Evolutionary conservation across 257 asterid genomes (phyloP), one percentile per base, ranked within the genome.

Genomic region (Schizonepeta tenuifolia): DNA sequence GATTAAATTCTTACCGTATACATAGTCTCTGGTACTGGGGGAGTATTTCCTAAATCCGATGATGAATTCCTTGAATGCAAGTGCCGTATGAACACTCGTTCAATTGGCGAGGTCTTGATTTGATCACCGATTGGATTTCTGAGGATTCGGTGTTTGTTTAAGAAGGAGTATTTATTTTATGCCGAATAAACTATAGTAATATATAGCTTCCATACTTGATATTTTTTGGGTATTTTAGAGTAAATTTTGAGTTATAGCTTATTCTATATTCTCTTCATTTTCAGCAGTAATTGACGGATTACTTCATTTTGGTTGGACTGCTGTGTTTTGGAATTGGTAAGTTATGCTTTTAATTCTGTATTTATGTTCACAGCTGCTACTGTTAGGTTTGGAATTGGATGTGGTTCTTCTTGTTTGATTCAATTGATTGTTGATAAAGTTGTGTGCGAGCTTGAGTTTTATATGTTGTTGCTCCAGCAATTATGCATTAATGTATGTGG

Each of bases 1-100:
- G n/a, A 21, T 46, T 56, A 0, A 15, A 40, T 68, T 53, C 1
- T 33, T 18, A 21, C 5, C 9, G 58, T 17, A 7, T 47, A 1
- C 11, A 17, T 67, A 15, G 6, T 73, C 63, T 56, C n/a, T 53
- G 12, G 9, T 4, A 22, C 43, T 59, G 40, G 50, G 50, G 12
- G 54, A 62, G 46, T 70, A 40, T 40, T 33, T 71, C 7, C 9
- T 20, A 28, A 56, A 66, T 72, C 75, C 78, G 22, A 72, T 72
- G 71, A 78, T 67, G 82, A 72, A 57, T 15, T 43, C 58, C 38
- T 35, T 44, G 38, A 67, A 55, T 72, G 71, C 82, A 72, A 78
- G 82, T 72, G 82, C 75, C 78, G 75, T 78, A 78, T 78, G 82
- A 78, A 70, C 28, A 59, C 66, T 72, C 78, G 78, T 66, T 8